Base-by-base conservation (phyloP, 352 stramenopile species). In the Phytophthora lateralis region DNA sequence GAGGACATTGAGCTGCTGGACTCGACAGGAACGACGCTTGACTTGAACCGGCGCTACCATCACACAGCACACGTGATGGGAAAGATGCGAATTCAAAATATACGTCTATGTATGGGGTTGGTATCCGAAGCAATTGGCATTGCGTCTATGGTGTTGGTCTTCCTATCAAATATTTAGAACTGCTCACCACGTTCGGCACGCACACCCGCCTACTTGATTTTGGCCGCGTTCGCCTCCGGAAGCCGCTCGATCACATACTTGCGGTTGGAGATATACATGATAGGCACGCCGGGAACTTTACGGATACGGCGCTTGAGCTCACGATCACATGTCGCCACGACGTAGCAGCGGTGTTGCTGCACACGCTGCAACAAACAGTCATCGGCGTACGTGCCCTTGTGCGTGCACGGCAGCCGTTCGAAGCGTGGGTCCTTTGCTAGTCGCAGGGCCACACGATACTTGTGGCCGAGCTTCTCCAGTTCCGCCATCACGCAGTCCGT, bases 401-500 rank as follows among this genome's bases (percentile, higher is more conserved):
- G 98, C 41, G 92, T 96, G 78, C 97, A 99, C 1, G 96, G 94
- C 41, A 99, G 86, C n/a, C 98, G 86, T 75, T 99, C 82, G 71
- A 99, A 99, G 24, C 98, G 85, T 41, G 97, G 96, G 82, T 99
- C 98, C 73, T 99, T 99, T 2, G 97, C 97, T 58, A 99, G 64
- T 61, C 89, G 76, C 34, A 97, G 55, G 2, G 91, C 91, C 35
- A 98, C 84, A 34, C 90, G 85, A 80, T 99, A 99, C 69, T 99
- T 99, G 51, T 97, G 86, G 1, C 98, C 98, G 5, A 99, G 85
- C 66, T 99, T 99, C 80, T 99, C 98, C 26, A 99, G 77, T 79
- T 99, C 98, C 6, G 96, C 98, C 95, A 99, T 99, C 45, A 99
- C 98, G 74, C 97, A 99, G 82, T 99, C 97, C 4, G 97, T 99